Percentiles rank a stretch among this genome's conserved stretches.
Evolutionary conservation across 192 early-diverging fungal species (phyloP).

Genomic region (Pilobolus umbonatus): DNA sequence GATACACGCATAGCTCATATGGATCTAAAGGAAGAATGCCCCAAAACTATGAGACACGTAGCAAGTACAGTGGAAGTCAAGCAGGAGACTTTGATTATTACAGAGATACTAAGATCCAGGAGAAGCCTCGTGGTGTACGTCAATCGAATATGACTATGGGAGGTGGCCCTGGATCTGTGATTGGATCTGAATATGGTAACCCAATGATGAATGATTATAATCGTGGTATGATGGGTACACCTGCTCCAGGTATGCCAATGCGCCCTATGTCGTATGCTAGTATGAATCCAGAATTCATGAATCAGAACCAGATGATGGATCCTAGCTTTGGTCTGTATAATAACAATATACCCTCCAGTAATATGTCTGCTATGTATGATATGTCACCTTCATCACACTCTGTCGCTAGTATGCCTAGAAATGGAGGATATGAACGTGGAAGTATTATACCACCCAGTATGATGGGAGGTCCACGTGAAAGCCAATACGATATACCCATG

Average conservation of each 20-base stretch:
- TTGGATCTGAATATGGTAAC: constrained; percentile 11
- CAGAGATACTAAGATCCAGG: constrained; percentile 17
- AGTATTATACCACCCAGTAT: not conserved
- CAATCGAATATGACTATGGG: not conserved
- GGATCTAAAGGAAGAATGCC: not conserved
- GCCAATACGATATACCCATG: constrained; percentile 25
- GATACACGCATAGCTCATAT: constrained; percentile 19
- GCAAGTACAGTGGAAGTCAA: not conserved
- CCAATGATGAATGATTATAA: not conserved
- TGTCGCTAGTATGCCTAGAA: not conserved
- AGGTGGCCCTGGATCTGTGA: not conserved
- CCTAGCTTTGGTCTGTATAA: not conserved
- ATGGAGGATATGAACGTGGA: not conserved
- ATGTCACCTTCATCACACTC: not conserved
- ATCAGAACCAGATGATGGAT: constrained; percentile 1
- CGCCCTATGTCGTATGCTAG: not conserved
- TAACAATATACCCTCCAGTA: not conserved
- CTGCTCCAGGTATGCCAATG: not conserved
- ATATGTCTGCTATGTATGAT: not conserved
- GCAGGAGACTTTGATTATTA: constrained; percentile 32
- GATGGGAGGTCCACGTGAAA: not conserved
- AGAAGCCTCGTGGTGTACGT: constrained; percentile 1
- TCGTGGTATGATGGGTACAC: not conserved
- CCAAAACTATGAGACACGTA: not conserved
- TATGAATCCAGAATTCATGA: not conserved